Base-by-base conservation (phyloP, 176 grass and related monocot species). In the Chloris gayana region DNA sequence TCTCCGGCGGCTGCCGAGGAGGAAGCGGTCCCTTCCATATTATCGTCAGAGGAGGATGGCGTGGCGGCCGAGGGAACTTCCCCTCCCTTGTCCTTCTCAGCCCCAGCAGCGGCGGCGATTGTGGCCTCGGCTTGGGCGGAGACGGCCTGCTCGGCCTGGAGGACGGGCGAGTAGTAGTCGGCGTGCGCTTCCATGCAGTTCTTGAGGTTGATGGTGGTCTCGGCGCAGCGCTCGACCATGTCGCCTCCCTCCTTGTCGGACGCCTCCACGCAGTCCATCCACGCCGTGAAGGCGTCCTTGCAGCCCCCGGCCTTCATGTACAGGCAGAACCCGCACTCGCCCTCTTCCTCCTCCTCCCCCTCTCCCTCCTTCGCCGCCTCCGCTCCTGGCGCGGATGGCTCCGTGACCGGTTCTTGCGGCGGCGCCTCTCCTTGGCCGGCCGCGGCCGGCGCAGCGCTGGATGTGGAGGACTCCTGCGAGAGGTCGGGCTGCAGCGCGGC, bases 251-350 rank as follows among this genome's bases (percentile, higher is more conserved):
- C 85, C 61, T 91, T 85, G 26, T 93, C 59, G 7, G 96, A 73
- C 17, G 75, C 86, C 74, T 95, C 67, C 51, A 95, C 85, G 75
- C 92, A 99, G 39, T 95, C 72, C 90, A 93, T 87, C 92, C 96
- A 95, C 39, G 88, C 84, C 58, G 86, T 77, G 76, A 95, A 95
- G 31, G 39, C 64, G 3, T 95, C 96, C 82, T 81, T 84, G 92
- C 92, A 95, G 0, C 88, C 96, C 17, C 96, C 96, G 22, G 64
- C 88, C 78, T 99, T 99, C 96, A 99, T 99, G 84, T 80, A 99
- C 46, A 99, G 26, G 88, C 96, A 99, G 81, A 99, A 99, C 50
- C 82, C 84, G 72, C 96, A 99, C 88, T 99, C 96, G 9, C 51
- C 90, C 64, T 91, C 92, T 21, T 94, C 92, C 60, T 86, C 83